phyloP scores from a whole-genome alignment of 2,329 filamentous ascomycete genomes.

The Zymoseptoria brevis region DNA sequence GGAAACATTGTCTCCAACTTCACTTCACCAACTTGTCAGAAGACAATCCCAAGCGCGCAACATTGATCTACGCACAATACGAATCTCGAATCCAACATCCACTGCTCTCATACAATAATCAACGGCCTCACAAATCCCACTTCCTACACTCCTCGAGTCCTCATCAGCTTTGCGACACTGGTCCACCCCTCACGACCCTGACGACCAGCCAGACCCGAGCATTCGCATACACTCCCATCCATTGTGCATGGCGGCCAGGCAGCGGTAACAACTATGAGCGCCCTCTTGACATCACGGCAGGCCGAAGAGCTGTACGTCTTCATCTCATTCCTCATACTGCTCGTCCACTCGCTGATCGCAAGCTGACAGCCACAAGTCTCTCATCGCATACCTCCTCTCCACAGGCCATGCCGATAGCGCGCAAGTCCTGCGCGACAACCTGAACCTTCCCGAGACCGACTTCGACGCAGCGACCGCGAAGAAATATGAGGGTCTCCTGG shows the following conservation, averaged over 20 bases:
- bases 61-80: background rate
- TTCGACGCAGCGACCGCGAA: conserved; percentile 78
- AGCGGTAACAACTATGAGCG: conserved; percentile 53
- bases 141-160: background rate
- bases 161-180: background rate
- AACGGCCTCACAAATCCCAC: background rate
- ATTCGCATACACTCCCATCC: background rate
- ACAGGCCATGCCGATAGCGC: conserved; percentile 64
- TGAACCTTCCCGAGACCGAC: conserved; percentile 56
- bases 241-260: background rate
- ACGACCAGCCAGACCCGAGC: background rate
- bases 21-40: background rate
- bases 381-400: conserved; percentile 78
- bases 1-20: background rate
- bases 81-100: background rate
- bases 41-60: background rate
- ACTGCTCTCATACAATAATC: background rate
- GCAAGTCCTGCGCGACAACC: conserved; percentile 65
- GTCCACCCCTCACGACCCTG: background rate
- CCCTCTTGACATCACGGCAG: conserved; percentile 68
- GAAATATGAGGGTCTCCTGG: conserved; percentile 87
- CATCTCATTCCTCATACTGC: conserved; percentile 21
- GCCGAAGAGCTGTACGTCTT: conserved; percentile 76
- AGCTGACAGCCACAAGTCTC: conserved; percentile 71
- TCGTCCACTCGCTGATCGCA: conserved; percentile 24